Base-by-base conservation (phyloP, 1,139 yeast species). In the Yamadazyma sp. region DNA sequence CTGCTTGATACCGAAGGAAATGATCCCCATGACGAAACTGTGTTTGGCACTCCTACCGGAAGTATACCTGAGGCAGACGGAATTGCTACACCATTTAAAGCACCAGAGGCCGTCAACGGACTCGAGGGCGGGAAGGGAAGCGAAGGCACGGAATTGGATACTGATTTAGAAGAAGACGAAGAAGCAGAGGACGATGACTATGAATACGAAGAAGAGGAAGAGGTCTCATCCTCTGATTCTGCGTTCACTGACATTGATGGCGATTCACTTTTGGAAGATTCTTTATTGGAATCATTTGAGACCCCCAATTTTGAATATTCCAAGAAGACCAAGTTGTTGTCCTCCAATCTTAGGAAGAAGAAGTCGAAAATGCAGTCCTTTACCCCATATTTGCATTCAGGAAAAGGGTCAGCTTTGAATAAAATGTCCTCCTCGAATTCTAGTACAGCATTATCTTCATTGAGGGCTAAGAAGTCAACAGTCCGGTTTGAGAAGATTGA, bases 171-270 rank as follows among this genome's bases (percentile, higher is more conserved):
- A 2, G 45, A 47, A 11, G 58, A 51, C 7, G 55, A 55, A 11
- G 22, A 18, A 10, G 31, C 14, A 9, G 20, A 15, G n/a, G 50
- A 45, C 9, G 53, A 54, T 38, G 46, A 56, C 17, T 56, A 50
- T 6, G 57, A 52, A 26, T 57, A 54, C 22, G 52, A 49, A n/a
- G 58, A 54, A 20, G 53, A 46, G 12, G 57, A 50, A 7, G 69
- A 61, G 12, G 51, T 48, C 1, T 59, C 67, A 0, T 61, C 73
- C 1, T 48, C 61, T 1, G 75, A 70, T 39, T 69, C 75, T 0
- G 74, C 74, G 4, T 70, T 70, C 41, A 70, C 76, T 1, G 76
- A 70, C 41, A 62, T 70, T 14, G 75, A 70, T 39, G 61, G 64
- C 3, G 73, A 64, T 34, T 67, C 75, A 0, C 51, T 68, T 22